Evolutionary conservation across 345 rosid species (phyloP).

Genomic region (thale cress (Arabidopsis thaliana)): TAIR10.1 NC_003075.7:11352501-11353000

Average conservation of each 20-base stretch:
- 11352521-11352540: no score
- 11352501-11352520: no score
- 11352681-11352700: background rate
- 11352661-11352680: background rate
- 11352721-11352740: background rate
- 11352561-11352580: slow-evolving; percentile 14
- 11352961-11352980: background rate
- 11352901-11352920: background rate
- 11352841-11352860: background rate
- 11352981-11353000: slow-evolving; percentile 25
- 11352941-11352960: slow-evolving; percentile 24
- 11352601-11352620: background rate
- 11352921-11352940: slow-evolving; percentile 26
- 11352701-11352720: no score
- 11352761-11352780: background rate
- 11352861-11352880: slow-evolving; percentile 1
- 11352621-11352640: background rate
- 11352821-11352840: slow-evolving; percentile 23
- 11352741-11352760: background rate
- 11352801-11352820: slow-evolving; percentile 28
- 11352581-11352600: background rate
- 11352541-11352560: background rate
- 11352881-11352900: slow-evolving; percentile 4
- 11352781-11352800: background rate
- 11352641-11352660: background rate